A percentile compares a stretch with the other conserved stretches of the same genome.
These are phyloP conservation scores for Casuarina glauca DNA, from an alignment of 306 rosid genomes.

Conservation along the genomic window DNA sequence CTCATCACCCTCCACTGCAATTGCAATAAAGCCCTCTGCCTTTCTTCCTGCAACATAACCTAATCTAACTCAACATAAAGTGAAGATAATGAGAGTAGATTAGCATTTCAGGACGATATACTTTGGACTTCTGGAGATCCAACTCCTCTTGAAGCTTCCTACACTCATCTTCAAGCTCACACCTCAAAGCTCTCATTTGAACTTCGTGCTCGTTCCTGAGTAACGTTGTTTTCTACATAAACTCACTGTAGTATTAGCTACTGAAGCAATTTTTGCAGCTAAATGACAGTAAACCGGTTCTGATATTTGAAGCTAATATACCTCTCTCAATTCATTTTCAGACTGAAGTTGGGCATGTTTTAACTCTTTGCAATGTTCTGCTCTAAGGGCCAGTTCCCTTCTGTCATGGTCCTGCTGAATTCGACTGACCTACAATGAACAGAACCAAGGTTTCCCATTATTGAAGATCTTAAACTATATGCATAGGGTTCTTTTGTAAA, in stretches of 20 bases:
- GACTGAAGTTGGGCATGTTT: slow-evolving; percentile 61
- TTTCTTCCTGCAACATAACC: slow-evolving; percentile 71
- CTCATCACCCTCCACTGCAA: slow-evolving; percentile 98
- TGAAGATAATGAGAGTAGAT: slow-evolving; percentile 12
- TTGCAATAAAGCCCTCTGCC: slow-evolving; percentile 90
- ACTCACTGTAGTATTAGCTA: slow-evolving; percentile 16
- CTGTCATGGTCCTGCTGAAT: slow-evolving; percentile 66
- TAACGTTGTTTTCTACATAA: slow-evolving; percentile 57
- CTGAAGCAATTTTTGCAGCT: slow-evolving; percentile 14
- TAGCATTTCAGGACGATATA: slow-evolving; percentile 33
- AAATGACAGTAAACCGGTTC: not conserved
- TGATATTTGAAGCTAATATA: slow-evolving; percentile 3
- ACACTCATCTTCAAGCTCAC: slow-evolving; percentile 83
- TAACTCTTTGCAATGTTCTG: slow-evolving; percentile 61
- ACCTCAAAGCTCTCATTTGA: slow-evolving; percentile 67
- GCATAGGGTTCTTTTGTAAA: not conserved
- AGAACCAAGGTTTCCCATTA: slow-evolving; percentile 26
- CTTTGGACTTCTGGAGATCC: slow-evolving; percentile 89
- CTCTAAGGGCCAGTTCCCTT: slow-evolving; percentile 51
- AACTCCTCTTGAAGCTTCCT: slow-evolving; percentile 82
- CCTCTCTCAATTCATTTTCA: slow-evolving; percentile 26
- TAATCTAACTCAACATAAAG: slow-evolving; percentile 12
- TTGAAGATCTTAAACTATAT: slow-evolving; percentile 9
- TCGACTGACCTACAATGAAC: slow-evolving; percentile 55
- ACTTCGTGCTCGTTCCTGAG: slow-evolving; percentile 79